Evolutionary conservation across 306 rosid genomes (phyloP).

Genomic region (Sicyos baderoa): DNA sequence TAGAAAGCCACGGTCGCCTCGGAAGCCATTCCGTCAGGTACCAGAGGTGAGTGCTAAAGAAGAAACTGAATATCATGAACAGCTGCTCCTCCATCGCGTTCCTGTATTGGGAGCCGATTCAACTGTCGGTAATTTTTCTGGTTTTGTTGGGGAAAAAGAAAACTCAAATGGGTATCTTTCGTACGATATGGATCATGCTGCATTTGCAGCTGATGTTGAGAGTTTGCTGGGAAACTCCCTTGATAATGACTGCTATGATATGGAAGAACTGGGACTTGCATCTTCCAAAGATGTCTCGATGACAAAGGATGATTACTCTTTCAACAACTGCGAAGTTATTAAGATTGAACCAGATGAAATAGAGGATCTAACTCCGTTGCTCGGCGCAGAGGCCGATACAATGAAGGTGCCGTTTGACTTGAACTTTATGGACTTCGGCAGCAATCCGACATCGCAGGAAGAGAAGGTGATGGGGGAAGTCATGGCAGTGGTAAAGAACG

Average conservation of each 20-base stretch:
- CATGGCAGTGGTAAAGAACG: neutral
- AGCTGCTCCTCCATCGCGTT: conserved; percentile 59
- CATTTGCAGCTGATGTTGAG: conserved; percentile 90
- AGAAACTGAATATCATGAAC: conserved; percentile 45
- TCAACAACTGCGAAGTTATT: conserved; percentile 25
- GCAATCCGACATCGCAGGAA: conserved; percentile 29
- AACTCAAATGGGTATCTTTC: conserved; percentile 44
- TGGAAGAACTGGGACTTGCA: conserved; percentile 62
- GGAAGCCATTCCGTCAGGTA: conserved; percentile 41
- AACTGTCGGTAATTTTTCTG: conserved; percentile 2
- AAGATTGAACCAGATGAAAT: conserved; percentile 44
- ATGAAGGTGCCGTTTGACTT: conserved; percentile 57
- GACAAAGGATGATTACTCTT: conserved; percentile 24
- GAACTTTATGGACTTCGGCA: conserved; percentile 44
- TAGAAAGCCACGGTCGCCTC: conserved; percentile 62
- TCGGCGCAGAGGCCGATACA: conserved; percentile 29
- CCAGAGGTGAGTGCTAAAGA: conserved; percentile 63
- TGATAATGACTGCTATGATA: conserved; percentile 62
- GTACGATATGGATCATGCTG: conserved; percentile 57
- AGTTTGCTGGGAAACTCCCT: conserved; percentile 63
- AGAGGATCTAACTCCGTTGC: neutral
- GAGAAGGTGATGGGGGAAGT: conserved; percentile 18
- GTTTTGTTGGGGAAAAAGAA: conserved; percentile 23
- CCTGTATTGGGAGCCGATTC: conserved; percentile 39
- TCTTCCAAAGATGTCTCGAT: conserved; percentile 20